Percentiles rank a stretch among this genome's conserved stretches.
phyloP scores from a whole-genome alignment of 257 asterid genomes.

The Nicotiana tabacum region DNA sequence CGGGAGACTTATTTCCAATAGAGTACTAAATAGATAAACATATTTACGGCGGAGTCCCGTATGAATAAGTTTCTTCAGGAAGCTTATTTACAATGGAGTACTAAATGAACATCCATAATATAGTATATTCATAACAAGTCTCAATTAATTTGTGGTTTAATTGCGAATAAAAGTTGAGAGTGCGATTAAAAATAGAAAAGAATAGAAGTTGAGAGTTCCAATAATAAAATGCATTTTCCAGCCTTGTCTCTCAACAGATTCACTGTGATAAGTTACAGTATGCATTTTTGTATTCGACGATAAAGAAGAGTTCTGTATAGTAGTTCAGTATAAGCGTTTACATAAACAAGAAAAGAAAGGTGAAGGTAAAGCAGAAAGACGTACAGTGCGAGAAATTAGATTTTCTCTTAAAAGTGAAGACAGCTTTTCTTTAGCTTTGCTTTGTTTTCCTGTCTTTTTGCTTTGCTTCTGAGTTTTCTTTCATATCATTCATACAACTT shows the following conservation, averaged over 20 bases:
- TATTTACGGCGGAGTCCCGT: too few relatives aligned
- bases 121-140: too few relatives aligned
- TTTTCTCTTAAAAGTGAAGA: constrained; percentile 6
- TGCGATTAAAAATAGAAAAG: too few relatives aligned
- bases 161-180: background rate
- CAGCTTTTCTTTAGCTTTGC: constrained; percentile 24
- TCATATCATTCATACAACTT: constrained; percentile 1
- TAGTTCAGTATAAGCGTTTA: background rate
- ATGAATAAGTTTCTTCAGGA: too few relatives aligned
- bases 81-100: too few relatives aligned
- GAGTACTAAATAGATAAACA: too few relatives aligned
- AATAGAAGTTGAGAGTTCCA: too few relatives aligned
- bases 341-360: constrained; percentile 15
- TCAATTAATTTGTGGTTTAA: background rate
- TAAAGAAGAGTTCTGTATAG: background rate
- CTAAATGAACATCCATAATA: too few relatives aligned
- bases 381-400: constrained; percentile 3
- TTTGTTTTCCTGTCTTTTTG: constrained; percentile 14
- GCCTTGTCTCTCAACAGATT: background rate
- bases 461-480: constrained; percentile 8
- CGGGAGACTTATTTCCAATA: too few relatives aligned
- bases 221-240: background rate
- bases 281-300: background rate
- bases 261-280: background rate
- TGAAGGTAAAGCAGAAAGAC: background rate